Conservation (phyloP, 176 grass and related monocot genomes). For the Elaeis guineensis region DNA sequence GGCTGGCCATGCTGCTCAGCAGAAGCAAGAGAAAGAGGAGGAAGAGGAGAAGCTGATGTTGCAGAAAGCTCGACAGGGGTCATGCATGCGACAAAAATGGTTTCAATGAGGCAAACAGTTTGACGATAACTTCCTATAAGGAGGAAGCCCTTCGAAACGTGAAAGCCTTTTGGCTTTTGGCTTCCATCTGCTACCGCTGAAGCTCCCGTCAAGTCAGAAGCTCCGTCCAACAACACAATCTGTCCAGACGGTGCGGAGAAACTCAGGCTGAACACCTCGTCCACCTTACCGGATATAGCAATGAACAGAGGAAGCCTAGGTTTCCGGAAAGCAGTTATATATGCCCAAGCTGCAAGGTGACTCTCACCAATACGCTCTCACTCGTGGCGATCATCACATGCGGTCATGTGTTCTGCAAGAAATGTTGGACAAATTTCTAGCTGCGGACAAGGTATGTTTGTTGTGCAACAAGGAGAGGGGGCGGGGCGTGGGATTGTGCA, state of each 20-base stretch:
- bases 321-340: slow-evolving; percentile 65
- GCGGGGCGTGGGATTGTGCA: too few species aligned
- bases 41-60: background rate
- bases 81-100: background rate
- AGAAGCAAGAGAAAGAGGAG: background rate
- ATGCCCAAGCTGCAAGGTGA: slow-evolving; percentile 91
- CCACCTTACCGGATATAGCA: slow-evolving; percentile 50
- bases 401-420: slow-evolving; percentile 56
- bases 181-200: slow-evolving; percentile 85
- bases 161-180: slow-evolving; percentile 97
- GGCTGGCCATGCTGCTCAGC: background rate
- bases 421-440: too few species aligned
- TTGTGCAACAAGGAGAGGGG: too few species aligned
- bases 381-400: slow-evolving; percentile 58
- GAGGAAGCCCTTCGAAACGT: slow-evolving; percentile 54
- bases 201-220: slow-evolving; percentile 43
- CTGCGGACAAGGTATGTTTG: slow-evolving; percentile 18
- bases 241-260: slow-evolving; percentile 85
- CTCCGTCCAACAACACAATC: slow-evolving; percentile 52
- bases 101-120: background rate
- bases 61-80: background rate
- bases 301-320: slow-evolving; percentile 39
- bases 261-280: slow-evolving; percentile 58
- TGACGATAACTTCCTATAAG: background rate
- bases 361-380: slow-evolving; percentile 68